Base-by-base conservation (phyloP, 805 yeast species). In the Kodamaea lidongshanica region DNA sequence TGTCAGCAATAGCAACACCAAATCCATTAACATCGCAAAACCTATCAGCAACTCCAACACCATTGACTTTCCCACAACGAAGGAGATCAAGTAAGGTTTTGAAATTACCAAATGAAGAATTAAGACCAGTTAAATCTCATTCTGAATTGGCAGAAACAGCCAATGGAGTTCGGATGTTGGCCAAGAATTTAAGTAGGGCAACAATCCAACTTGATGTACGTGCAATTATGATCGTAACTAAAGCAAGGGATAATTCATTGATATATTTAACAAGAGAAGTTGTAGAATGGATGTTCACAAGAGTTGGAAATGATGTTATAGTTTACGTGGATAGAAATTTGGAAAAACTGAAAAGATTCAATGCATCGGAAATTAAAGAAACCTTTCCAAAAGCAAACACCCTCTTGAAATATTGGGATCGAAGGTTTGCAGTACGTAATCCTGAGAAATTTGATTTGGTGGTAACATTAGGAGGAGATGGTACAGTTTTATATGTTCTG, bases 221-320 rank as follows among this genome's bases (percentile, higher is more conserved):
- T 25, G 74, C 83, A 11, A 74, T 86, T 12, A 69, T 86, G 75
- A 74, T 86, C 9, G 87, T 87, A 12, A 86, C 95, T n/a, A 86
- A 86, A 53, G 92, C 94, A 1, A 67, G 94, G 32, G 96, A 87
- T 50, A 78, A 81, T 43, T 77, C 86, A 5, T 58, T 87, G 30
- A 75, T 82, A 5, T 77, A 74, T 45, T 59, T 85, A 26, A 83
- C 95, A 0, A 65, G 89, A 34, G 92, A 83, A 45, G 62, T 87
- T 41, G 78, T 85, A 1, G 85, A 76, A 44, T 87, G 92, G 89
- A 54, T 86, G 16, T 51, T 86, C 21, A 41, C 55, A 10, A 41
- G 57, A 14, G 16, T 12, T 7, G 52, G 56, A 17, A 46, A 46
- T 20, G 61, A 54, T 27, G 58, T 64, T 25, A 48, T 51, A 1